These are phyloP conservation scores for Neonectria magnoliae DNA, from an alignment of 2,329 filamentous ascomycete genomes.

Conservation along the genomic window DNA sequence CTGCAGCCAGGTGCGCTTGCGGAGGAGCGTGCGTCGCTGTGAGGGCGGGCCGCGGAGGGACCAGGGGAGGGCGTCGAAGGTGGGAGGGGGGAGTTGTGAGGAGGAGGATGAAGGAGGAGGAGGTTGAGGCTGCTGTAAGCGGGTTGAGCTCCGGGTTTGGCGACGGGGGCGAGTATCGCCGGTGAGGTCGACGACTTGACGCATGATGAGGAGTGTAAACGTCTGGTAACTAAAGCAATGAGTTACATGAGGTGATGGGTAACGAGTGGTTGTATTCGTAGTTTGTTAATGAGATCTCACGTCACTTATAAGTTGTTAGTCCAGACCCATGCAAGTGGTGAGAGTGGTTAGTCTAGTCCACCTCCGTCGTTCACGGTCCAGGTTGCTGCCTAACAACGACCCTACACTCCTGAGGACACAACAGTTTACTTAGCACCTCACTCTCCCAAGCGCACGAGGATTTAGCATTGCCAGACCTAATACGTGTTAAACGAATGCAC, in stretches of 20 bases:
- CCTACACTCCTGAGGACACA: not conserved
- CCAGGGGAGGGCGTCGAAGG: conserved; percentile 10
- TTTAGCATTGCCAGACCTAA: not conserved
- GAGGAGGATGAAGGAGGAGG: not conserved
- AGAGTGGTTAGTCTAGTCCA: not conserved
- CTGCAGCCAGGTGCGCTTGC: conserved; percentile 22
- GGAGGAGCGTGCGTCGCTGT: not conserved
- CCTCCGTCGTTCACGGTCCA: conserved; percentile 9
- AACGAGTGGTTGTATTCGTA: too few species aligned
- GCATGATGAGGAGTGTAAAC: not conserved
- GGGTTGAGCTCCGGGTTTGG: conserved; percentile 16
- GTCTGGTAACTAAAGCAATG: not conserved
- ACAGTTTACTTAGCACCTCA: not conserved
- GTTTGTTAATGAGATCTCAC: not conserved
- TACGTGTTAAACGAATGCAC: not conserved
- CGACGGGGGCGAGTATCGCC: conserved; percentile 11
- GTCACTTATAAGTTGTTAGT: conserved; percentile 7
- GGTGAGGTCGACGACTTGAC: conserved; percentile 17
- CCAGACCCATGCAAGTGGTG: conserved; percentile 1
- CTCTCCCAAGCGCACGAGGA: not conserved
- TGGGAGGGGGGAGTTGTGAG: not conserved
- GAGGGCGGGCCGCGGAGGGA: conserved; percentile 8
- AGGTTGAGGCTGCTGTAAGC: not conserved
- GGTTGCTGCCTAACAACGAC: conserved; percentile 14
- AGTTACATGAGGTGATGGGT: not conserved